Conservation (phyloP, 306 rosid species). For the Lathyrus sativus region DNA sequence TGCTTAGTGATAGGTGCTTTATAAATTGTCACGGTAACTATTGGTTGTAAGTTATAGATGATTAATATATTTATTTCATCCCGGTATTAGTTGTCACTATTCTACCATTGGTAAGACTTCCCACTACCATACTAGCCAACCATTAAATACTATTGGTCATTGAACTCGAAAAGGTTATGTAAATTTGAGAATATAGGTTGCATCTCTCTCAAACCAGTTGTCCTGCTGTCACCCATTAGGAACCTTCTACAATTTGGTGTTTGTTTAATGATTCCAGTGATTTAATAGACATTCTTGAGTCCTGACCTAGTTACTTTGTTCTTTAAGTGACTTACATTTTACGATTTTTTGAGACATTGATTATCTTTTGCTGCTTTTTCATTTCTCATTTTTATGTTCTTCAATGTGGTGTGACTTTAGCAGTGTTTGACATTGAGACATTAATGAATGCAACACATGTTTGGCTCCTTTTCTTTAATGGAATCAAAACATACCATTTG, state of each 20-base stretch:
- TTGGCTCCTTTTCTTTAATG: conserved; percentile 9
- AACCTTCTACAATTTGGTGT: not conserved
- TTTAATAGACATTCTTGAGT: not conserved
- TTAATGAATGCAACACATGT: not conserved
- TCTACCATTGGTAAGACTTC: not conserved
- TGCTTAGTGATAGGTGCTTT: not conserved
- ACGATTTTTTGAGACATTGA: conserved; percentile 17
- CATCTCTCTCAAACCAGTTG: not conserved
- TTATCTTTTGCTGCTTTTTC: not conserved
- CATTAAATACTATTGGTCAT: not conserved
- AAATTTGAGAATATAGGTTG: not conserved
- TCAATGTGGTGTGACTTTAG: conserved; percentile 16
- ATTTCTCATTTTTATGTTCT: conserved; percentile 15
- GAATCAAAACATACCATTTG: conserved; percentile 6
- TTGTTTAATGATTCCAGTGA: not conserved
- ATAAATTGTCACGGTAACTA: not conserved
- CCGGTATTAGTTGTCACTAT: not conserved
- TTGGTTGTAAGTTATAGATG: not conserved
- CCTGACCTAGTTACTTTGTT: conserved; percentile 17
- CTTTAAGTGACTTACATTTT: conserved; percentile 11
- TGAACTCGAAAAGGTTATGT: not conserved
- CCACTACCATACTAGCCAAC: not conserved
- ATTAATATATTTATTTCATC: not conserved
- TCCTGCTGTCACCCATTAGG: not conserved
- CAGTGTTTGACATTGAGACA: not conserved